These are phyloP conservation scores for Eimeria praecox DNA, from an alignment of 169 alveolate species.

Conservation along the genomic window DNA sequence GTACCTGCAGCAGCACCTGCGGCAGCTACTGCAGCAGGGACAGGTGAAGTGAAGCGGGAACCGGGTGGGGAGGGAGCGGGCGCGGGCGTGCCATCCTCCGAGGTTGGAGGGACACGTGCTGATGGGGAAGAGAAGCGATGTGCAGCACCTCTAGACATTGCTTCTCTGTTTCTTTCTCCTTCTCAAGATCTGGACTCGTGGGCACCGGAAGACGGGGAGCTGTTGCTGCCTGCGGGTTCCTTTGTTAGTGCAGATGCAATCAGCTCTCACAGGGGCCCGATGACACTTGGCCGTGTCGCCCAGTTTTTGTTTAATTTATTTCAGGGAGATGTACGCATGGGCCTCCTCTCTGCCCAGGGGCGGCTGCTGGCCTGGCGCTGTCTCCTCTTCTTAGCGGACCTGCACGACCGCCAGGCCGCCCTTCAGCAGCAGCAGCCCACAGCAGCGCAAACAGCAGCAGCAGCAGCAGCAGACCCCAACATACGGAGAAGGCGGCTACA, in stretches of 20 bases:
- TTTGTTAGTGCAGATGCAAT: constrained; percentile 60
- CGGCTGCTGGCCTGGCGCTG: constrained; percentile 78
- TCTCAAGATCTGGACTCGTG: constrained; percentile 47
- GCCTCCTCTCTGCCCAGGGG: constrained; percentile 74
- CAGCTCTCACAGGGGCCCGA: constrained; percentile 70
- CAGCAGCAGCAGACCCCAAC: constrained; percentile 22
- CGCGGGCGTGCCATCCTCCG: not conserved
- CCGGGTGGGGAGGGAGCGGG: not conserved
- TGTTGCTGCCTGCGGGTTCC: constrained; percentile 52
- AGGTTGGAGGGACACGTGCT: not conserved
- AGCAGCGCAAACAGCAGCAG: constrained; percentile 45
- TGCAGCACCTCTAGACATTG: constrained; percentile 7
- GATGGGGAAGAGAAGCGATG: not conserved
- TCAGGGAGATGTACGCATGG: constrained; percentile 75
- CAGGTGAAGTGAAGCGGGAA: not conserved
- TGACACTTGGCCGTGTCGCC: constrained; percentile 8
- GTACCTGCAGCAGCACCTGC: constrained; percentile 14
- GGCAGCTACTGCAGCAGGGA: not conserved
- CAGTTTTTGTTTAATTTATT: constrained; percentile 58
- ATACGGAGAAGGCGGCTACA: constrained; percentile 12
- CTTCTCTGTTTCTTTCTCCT: constrained; percentile 40
- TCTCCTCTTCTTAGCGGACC: constrained; percentile 69
- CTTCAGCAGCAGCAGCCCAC: constrained; percentile 66
- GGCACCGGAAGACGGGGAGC: constrained; percentile 22
- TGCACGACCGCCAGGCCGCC: constrained; percentile 56